Evolutionary conservation across 1,284 basidiomycete species (phyloP).

Genomic region (Sanghuangporus sanghuang): DNA sequence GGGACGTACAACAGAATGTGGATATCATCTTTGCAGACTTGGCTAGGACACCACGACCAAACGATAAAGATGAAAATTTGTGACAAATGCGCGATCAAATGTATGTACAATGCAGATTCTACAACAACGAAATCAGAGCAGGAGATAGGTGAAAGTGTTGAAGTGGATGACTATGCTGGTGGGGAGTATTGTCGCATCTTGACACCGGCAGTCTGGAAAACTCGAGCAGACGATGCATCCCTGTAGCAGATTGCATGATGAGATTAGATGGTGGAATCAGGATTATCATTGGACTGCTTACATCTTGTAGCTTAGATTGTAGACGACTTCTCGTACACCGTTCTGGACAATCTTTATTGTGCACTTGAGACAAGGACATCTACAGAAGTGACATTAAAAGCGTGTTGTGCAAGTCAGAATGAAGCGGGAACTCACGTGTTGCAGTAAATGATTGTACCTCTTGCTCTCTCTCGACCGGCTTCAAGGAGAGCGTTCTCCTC

Average conservation of each 20-base stretch:
- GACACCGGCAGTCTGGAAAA: slow-evolving; percentile 78
- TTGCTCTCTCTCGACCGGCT: slow-evolving; percentile 81
- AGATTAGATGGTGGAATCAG: neutral
- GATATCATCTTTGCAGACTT: slow-evolving; percentile 26
- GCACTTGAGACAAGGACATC: slow-evolving; percentile 95
- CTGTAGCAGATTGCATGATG: slow-evolving; percentile 31
- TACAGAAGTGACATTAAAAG: slow-evolving; percentile 28
- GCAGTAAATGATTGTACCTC: slow-evolving; percentile 87
- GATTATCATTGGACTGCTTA: slow-evolving; percentile 34
- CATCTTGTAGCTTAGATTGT: slow-evolving; percentile 96
- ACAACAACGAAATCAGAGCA: neutral
- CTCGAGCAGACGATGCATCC: slow-evolving; percentile 73
- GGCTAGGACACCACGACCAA: neutral
- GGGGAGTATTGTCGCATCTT: slow-evolving; percentile 62
- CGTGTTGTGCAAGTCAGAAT: neutral
- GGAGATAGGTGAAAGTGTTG: neutral
- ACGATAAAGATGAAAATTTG: neutral
- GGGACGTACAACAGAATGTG: slow-evolving; percentile 31
- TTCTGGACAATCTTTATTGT: slow-evolving; percentile 97
- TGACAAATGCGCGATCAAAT: neutral
- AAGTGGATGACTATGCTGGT: slow-evolving; percentile 16
- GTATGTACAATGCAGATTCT: neutral
- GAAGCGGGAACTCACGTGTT: slow-evolving; percentile 52
- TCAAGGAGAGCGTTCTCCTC: slow-evolving; percentile 98
- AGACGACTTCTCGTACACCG: slow-evolving; percentile 90